Percentiles rank a stretch among this genome's conserved stretches.
Evolutionary conservation across 371 early-diverging fungal genomes (phyloP).

Genomic region (Capillidium heterosporum): DNA sequence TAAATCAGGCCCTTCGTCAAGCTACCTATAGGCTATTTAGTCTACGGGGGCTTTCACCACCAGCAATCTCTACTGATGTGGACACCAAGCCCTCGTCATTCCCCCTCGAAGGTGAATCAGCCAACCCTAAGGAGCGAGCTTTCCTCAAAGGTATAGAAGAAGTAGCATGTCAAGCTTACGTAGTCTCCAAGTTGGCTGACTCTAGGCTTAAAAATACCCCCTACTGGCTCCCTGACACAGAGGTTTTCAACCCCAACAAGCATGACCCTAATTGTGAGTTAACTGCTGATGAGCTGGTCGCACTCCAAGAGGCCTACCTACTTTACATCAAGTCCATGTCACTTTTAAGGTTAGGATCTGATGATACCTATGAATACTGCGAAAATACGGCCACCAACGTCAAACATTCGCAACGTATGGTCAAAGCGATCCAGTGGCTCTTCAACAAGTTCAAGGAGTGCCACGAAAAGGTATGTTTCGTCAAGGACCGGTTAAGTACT

Average conservation of each 20-base stretch:
- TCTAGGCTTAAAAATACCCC: no score
- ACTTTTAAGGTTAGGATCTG: constrained; percentile 9
- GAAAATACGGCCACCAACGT: background rate
- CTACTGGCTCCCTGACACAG: no score
- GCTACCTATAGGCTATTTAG: constrained; percentile 39
- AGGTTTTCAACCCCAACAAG: constrained; percentile 9
- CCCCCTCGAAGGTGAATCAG: background rate
- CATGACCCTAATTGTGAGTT: no score
- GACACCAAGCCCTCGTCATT: background rate
- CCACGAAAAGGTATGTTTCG: constrained; percentile 53
- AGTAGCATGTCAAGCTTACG: constrained; percentile 39
- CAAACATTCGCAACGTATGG: background rate
- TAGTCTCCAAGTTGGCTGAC: constrained; percentile 37
- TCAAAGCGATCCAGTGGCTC: constrained; percentile 63
- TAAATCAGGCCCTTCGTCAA: constrained; percentile 36
- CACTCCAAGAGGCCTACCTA: background rate
- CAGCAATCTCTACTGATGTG: constrained; percentile 1
- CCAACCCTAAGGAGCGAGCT: constrained; percentile 13
- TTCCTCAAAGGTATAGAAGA: constrained; percentile 30
- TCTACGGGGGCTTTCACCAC: constrained; percentile 24
- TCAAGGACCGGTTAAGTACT: background rate
- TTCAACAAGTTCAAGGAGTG: constrained; percentile 71
- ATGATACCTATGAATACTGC: background rate
- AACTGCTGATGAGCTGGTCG: no score
- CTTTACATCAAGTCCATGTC: background rate